Percentiles rank a stretch among this genome's conserved stretches.
Conservation (phyloP, 495 filamentous ascomycete genomes). For the Penicillium malachiteum region DNA sequence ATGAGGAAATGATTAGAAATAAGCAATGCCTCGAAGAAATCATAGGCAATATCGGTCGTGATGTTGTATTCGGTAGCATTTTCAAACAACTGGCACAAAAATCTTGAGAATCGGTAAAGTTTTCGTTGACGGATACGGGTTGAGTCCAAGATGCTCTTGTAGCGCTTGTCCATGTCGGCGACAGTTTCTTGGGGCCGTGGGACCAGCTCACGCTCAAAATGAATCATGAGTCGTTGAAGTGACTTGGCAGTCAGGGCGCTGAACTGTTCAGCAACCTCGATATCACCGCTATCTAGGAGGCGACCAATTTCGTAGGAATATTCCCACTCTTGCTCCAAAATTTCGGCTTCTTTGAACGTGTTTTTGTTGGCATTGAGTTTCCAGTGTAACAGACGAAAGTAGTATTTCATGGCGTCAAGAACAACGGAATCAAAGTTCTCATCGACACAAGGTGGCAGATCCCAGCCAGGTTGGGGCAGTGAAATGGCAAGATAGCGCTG, state of each 20-base stretch:
- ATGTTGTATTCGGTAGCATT: constrained; percentile 93
- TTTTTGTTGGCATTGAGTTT: constrained; percentile 97
- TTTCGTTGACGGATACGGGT: constrained; percentile 93
- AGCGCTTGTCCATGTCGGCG: constrained; percentile 90
- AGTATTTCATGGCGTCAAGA: constrained; percentile 91
- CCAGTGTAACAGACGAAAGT: constrained; percentile 96
- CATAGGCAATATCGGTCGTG: constrained; percentile 59
- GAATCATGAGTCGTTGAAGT: constrained; percentile 77
- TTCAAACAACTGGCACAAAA: constrained; percentile 89
- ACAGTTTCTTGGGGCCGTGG: constrained; percentile 77
- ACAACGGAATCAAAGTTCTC: constrained; percentile 97
- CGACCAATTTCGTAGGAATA: constrained; percentile 91
- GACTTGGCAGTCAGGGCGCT: constrained; percentile 88
- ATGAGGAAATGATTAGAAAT: constrained; percentile 82
- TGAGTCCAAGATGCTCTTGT: constrained; percentile 91
- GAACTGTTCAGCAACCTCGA: constrained; percentile 98
- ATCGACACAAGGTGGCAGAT: constrained; percentile 92
- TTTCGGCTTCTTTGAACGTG: constrained; percentile 97
- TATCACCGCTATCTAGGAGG: constrained; percentile 85
- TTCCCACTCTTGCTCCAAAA: constrained; percentile 95
- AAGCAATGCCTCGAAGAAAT: constrained; percentile 79
- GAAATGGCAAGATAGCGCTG: constrained; percentile 80
- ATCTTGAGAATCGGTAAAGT: constrained; percentile 78
- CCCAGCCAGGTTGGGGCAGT: constrained; percentile 88
- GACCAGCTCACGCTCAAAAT: constrained; percentile 89